A percentile compares a stretch with the other conserved stretches of the same genome.
Evolutionary conservation across 768 basidiomycete species (phyloP).

Genomic region (Tylopilus plumbeoviolaceoides): DNA sequence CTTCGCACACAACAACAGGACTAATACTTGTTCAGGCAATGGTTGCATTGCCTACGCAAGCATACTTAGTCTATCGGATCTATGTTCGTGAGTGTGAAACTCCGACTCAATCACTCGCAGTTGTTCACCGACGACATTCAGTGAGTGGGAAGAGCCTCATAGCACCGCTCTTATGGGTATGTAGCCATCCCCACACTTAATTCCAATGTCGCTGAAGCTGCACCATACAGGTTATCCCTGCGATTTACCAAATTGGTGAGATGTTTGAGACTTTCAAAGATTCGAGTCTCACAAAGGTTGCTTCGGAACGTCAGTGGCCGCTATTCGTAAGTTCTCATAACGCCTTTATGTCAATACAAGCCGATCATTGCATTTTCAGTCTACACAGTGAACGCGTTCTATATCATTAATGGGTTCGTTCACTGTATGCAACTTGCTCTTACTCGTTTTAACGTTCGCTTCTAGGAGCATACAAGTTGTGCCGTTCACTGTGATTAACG

Average conservation of each 20-base stretch:
- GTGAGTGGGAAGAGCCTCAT: conserved; percentile 6
- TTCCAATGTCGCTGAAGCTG: neutral
- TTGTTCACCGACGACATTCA: neutral
- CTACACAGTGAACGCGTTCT: neutral
- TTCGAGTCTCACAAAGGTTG: neutral
- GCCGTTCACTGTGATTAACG: neutral
- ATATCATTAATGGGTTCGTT: conserved; percentile 7
- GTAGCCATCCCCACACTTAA: neutral
- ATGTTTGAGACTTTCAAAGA: neutral
- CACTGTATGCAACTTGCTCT: neutral
- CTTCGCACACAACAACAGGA: too few species aligned
- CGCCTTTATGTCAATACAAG: neutral
- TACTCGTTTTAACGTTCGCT: neutral
- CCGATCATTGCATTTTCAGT: conserved; percentile 1
- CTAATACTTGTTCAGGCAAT: neutral
- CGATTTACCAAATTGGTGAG: conserved; percentile 8
- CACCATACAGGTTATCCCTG: neutral
- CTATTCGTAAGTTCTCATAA: neutral
- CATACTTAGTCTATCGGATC: conserved; percentile 8
- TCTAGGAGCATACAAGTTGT: neutral
- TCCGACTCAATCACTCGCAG: neutral
- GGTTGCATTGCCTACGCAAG: neutral
- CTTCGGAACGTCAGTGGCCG: neutral
- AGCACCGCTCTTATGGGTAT: conserved; percentile 7
- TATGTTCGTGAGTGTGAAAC: neutral